Percentiles rank a stretch among this genome's conserved stretches.
These are phyloP conservation scores for Diplocarpon mali DNA, from an alignment of 2,329 filamentous ascomycete genomes.

Conservation along the genomic window DNA sequence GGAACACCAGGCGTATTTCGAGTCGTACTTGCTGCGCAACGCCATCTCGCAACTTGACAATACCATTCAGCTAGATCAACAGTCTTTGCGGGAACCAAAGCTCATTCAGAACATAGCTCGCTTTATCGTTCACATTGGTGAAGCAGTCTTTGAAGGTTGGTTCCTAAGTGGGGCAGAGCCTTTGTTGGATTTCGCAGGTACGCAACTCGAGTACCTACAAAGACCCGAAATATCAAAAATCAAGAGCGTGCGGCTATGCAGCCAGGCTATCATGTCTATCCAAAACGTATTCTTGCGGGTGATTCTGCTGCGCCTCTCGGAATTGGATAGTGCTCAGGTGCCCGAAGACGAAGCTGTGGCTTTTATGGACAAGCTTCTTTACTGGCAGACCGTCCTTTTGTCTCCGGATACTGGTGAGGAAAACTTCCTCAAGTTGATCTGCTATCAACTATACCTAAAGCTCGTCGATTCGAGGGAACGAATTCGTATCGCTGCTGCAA, in stretches of 20 bases:
- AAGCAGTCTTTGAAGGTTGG: slow-evolving; percentile 93
- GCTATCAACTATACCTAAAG: slow-evolving; percentile 87
- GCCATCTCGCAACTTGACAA: slow-evolving; percentile 61
- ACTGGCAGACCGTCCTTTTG: slow-evolving; percentile 91
- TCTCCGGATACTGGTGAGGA: slow-evolving; percentile 66
- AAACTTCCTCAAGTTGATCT: slow-evolving; percentile 75
- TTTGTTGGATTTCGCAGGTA: slow-evolving; percentile 76
- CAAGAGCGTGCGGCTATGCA: slow-evolving; percentile 87
- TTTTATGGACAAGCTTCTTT: slow-evolving; percentile 77
- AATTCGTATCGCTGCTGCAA: slow-evolving; percentile 66
- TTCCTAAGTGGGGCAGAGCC: slow-evolving; percentile 80
- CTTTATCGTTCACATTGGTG: slow-evolving; percentile 69
- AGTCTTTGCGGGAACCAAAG: slow-evolving; percentile 66
- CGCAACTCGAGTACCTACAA: slow-evolving; percentile 79
- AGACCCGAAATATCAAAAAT: slow-evolving; percentile 67
- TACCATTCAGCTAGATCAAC: slow-evolving; percentile 59
- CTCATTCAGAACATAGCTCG: slow-evolving; percentile 79
- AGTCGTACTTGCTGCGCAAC: slow-evolving; percentile 74
- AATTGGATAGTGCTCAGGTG: slow-evolving; percentile 58
- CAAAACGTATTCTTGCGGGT: slow-evolving; percentile 68
- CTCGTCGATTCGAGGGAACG: slow-evolving; percentile 58
- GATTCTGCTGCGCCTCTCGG: slow-evolving; percentile 70
- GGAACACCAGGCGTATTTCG: slow-evolving; percentile 91
- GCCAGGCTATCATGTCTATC: slow-evolving; percentile 67
- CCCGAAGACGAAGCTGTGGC: slow-evolving; percentile 51